Base-by-base conservation (phyloP, 2,329 filamentous ascomycete genomes). In the Colletotrichum scovillei region DNA sequence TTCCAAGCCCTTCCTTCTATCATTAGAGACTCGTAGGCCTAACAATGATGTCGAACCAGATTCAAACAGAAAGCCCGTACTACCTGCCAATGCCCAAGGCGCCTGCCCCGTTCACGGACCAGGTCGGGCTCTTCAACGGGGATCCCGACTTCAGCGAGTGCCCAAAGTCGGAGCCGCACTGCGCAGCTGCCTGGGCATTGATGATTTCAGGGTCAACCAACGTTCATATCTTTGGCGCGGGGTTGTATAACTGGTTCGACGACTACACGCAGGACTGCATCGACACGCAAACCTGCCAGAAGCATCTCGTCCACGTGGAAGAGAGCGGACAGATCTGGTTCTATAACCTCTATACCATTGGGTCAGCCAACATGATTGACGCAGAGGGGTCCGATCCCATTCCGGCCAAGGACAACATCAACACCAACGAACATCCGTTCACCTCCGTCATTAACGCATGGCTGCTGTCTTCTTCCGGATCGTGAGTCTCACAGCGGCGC, bases 21-120 rank as follows among this genome's bases (percentile, higher is more conserved):
- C 26, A 26, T 26, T 26, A 26, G 26, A 26, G 26, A 26, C 26
- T 26, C 26, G 26, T 26, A 26, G 26, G 26, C 26, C 26, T 26
- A 26, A 26, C 26, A 26, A 26, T 26, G 26, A 26, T 26, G 26
- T 26, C 26, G 26, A 26, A 26, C n/a, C 79, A 85, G 66, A 88
- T 88, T 62, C 86, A 88, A 75, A 86, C 78, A 1, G 78, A 80
- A 35, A 69, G 75, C 0, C 77, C 78, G 0, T 81, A 81, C 71
- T 81, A 75, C 74, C 79, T 79, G 75, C 75, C 78, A 7, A 73
- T 60, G 2, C 78, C 78, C 2, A 60, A 53, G 12, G 65, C 78
- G 1, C 78, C 77, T 7, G 66, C 57, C 1, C 78, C 78, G 2
- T 81, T 78, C 42, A 38, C 30, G 5, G 49, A 78, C 42, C 56